Percentiles rank a stretch among this genome's conserved stretches.
Evolutionary conservation across 352 stramenopile genomes (phyloP).

Genomic region (Aphanomyces euteiches): DNA sequence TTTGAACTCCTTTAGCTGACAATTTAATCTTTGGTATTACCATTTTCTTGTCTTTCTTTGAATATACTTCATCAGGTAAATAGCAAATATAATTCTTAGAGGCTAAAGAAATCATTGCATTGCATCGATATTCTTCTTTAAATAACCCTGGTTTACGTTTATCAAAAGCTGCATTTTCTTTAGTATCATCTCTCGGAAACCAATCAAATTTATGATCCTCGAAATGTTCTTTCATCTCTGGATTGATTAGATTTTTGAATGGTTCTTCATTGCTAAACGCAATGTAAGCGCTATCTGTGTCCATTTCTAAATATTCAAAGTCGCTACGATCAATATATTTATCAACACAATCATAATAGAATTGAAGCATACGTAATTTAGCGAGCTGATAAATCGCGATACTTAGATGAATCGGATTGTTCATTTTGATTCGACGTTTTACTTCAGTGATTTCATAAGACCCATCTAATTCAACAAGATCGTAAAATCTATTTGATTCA

Average conservation of each 20-base stretch:
- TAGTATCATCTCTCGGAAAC: slow-evolving; percentile 30
- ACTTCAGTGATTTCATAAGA: slow-evolving; percentile 21
- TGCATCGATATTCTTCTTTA: slow-evolving; percentile 34
- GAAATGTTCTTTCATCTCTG: slow-evolving; percentile 31
- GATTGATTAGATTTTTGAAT: slow-evolving; percentile 33
- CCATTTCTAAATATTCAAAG: slow-evolving; percentile 33
- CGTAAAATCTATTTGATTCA: slow-evolving; percentile 20
- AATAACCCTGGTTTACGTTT: slow-evolving; percentile 30
- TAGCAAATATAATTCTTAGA: slow-evolving; percentile 38
- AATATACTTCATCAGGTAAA: slow-evolving; percentile 24
- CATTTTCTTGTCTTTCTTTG: too few species aligned
- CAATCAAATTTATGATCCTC: slow-evolving; percentile 31
- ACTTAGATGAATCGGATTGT: slow-evolving; percentile 32
- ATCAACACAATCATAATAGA: slow-evolving; percentile 35
- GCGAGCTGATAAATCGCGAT: slow-evolving; percentile 35
- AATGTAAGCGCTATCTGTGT: slow-evolving; percentile 34
- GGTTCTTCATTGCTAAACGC: slow-evolving; percentile 31
- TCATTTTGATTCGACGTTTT: slow-evolving; percentile 27
- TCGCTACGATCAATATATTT: slow-evolving; percentile 31
- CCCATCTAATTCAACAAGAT: slow-evolving; percentile 29
- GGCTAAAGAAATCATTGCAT: slow-evolving; percentile 34
- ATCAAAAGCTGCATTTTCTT: slow-evolving; percentile 22
- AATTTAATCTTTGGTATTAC: slow-evolving; percentile 28
- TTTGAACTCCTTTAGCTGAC: slow-evolving; percentile 35
- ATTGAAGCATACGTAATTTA: slow-evolving; percentile 32